Percentiles rank a stretch among this genome's conserved stretches.
phyloP scores from a whole-genome alignment of 257 asterid species.

The Primulina eburnea region DNA sequence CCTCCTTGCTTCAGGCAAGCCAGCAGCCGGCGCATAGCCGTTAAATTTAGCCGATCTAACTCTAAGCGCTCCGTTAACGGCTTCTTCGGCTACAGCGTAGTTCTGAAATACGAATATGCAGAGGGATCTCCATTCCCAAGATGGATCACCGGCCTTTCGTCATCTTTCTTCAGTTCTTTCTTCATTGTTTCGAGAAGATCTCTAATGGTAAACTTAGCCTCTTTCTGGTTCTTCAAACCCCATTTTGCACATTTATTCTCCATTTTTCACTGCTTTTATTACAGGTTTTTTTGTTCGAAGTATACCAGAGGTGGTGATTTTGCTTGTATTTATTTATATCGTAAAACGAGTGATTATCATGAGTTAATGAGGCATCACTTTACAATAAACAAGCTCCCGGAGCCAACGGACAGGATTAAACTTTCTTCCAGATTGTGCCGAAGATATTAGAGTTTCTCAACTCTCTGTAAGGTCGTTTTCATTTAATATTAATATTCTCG shows the following conservation, averaged over 20 bases:
- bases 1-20: slow-evolving; percentile 48
- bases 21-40: slow-evolving; percentile 43
- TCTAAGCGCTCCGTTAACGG: slow-evolving; percentile 43
- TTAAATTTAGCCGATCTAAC: slow-evolving; percentile 50
- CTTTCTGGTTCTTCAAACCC: slow-evolving; percentile 33
- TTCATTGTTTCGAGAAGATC: slow-evolving; percentile 38
- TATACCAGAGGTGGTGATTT: neutral
- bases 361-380: too few species aligned
- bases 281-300: neutral
- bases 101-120: slow-evolving; percentile 48
- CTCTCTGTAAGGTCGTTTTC: too few species aligned
- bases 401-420: too few species aligned
- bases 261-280: slow-evolving; percentile 17
- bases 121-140: slow-evolving; percentile 73
- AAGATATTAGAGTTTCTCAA: too few species aligned
- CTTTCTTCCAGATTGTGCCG: too few species aligned
- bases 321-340: neutral
- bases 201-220: slow-evolving; percentile 47
- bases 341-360: too few species aligned
- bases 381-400: too few species aligned
- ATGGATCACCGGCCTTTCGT: slow-evolving; percentile 40
- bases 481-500: too few species aligned
- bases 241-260: slow-evolving; percentile 26
- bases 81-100: slow-evolving; percentile 44
- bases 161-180: slow-evolving; percentile 31